Percentiles rank a stretch among this genome's conserved stretches.
Evolutionary conservation across 345 rosid genomes (phyloP).

Genomic region (Capsella bursapastoris): DNA sequence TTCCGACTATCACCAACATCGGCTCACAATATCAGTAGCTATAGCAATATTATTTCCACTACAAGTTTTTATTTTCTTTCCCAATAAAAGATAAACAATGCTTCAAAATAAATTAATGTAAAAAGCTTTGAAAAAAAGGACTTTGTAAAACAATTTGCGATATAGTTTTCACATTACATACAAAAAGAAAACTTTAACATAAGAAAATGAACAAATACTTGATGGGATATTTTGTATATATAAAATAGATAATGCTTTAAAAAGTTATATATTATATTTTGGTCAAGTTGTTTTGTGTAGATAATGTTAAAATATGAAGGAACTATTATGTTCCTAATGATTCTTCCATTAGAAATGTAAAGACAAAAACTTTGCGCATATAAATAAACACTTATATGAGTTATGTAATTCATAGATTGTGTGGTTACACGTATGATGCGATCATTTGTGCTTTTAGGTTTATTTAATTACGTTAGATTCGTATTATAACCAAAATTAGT

Average conservation of each 20-base stretch:
- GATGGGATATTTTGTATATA: conserved; percentile 16
- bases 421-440: conserved; percentile 47
- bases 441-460: conserved; percentile 31
- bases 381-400: conserved; percentile 6
- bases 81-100: not conserved
- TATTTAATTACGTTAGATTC: not conserved
- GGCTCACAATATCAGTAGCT: conserved; percentile 10
- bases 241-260: conserved; percentile 10
- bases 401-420: conserved; percentile 24
- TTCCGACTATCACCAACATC: conserved; percentile 27
- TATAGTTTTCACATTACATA: not conserved
- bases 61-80: not conserved
- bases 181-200: not conserved
- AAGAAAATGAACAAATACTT: not conserved
- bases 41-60: conserved; percentile 15
- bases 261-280: not conserved
- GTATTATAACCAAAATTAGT: conserved; percentile 20
- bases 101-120: not conserved
- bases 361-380: conserved; percentile 23
- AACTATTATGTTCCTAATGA: conserved; percentile 38
- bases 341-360: conserved; percentile 35
- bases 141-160: not conserved
- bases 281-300: conserved; percentile 36
- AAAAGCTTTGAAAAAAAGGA: not conserved
- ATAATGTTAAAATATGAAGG: conserved; percentile 21